phyloP scores from a whole-genome alignment of 371 early-diverging fungal genomes.

The Lichtheimia ramosa region DNA sequence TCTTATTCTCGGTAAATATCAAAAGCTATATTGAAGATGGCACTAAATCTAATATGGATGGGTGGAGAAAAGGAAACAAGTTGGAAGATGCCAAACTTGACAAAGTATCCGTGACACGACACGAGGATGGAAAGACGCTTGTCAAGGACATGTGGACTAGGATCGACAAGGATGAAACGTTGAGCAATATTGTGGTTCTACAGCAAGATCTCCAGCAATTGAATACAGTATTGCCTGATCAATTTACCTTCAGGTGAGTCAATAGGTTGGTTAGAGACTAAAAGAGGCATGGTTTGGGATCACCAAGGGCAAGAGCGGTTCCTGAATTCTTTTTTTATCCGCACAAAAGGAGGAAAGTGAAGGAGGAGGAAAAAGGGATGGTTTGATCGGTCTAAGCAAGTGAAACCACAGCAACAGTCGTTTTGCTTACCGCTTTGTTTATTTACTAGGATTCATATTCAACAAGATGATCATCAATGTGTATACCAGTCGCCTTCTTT shows the following conservation, averaged over 20 bases:
- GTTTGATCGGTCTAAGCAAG: background rate
- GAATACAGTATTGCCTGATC: background rate
- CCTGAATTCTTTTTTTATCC: conserved; percentile 11
- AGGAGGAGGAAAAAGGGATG: conserved; percentile 4
- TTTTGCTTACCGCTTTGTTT: background rate
- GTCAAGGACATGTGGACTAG: background rate
- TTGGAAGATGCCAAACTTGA: conserved; percentile 3
- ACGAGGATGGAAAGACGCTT: background rate
- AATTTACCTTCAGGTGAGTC: conserved; percentile 11
- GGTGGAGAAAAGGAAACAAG: conserved; percentile 2
- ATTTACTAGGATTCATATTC: conserved; percentile 1
- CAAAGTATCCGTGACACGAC: background rate
- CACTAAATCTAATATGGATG: no score
- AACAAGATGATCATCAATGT: conserved; percentile 7
- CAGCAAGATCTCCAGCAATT: conserved; percentile 9
- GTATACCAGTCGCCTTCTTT: conserved; percentile 7
- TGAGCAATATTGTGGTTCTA: conserved; percentile 3
- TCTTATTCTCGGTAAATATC: conserved; percentile 6
- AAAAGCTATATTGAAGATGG: background rate
- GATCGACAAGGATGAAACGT: background rate
- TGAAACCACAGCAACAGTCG: background rate
- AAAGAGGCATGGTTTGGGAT: conserved; percentile 5
- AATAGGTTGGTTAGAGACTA: background rate
- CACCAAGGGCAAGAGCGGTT: conserved; percentile 1
- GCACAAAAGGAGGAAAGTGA: conserved; percentile 4